Evolutionary conservation across 768 basidiomycete genomes (phyloP), one percentile per base, ranked within the genome.

Genomic region (Hydnum rufescens): DNA sequence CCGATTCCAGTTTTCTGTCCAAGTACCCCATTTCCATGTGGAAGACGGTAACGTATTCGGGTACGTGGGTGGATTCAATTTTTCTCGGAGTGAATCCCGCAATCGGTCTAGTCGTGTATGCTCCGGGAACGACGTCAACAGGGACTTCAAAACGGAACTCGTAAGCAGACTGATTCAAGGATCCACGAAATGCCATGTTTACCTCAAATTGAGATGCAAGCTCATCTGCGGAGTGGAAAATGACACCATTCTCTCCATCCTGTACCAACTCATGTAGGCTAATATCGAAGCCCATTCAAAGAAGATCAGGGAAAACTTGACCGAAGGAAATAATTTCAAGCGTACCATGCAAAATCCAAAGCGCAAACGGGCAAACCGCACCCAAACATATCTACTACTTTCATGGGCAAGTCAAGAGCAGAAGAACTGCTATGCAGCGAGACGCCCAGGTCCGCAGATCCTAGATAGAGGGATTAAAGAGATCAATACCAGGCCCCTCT

Each of bases 371-470:
- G 93, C 53, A 97, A 69, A 3, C 82, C 82, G 59, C 92, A 96
- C 3, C 95, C 95, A 67, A 97, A 96, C 93, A 97, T 96, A 64
- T 99, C 95, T 4, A 99, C 89, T 3, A 99, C 78, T 65, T 99
- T 99, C 95, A 99, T 99, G 2, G 95, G 95, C 52, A 99, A 68
- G 65, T 99, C 95, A 53, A 90, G 67, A 1, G 75, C 82, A 2
- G 87, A 92, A 0, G 87, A 88, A 63, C 87, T 92, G 3, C 78
- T 76, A 66, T 99, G 95, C 49, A 99, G 66, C 55, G 78, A 89
- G 53, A 97, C 74, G 2, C 95, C 95, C 36, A 99, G 59, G 64
- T 99, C 90, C 5, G 90, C 87, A 3, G 86, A 82, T 30, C 89
- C 87, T 88, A 56, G 3, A 31, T 43, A 52, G 3, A 31, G 42